Base-by-base conservation (phyloP, 176 grass and related monocot genomes). In the Juncus effusus region DNA sequence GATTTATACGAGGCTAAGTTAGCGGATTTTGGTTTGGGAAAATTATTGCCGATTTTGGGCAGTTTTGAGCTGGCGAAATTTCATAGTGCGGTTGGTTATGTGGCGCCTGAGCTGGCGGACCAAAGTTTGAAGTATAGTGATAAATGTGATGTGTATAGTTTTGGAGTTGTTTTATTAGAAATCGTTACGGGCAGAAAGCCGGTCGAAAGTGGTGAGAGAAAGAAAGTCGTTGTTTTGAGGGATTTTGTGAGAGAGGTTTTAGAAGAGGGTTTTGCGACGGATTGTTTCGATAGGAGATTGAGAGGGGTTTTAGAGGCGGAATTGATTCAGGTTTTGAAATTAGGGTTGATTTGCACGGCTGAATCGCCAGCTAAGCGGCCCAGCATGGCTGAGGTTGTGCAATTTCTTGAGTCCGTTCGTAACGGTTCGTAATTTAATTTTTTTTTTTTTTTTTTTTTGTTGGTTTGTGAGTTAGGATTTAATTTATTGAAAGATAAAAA, bases 121-220 rank as follows among this genome's bases (percentile, higher is more conserved):
- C 83, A 81, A 73, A 88, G 76, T 70, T 76, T 87, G 67, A 89
- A 78, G 84, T 99, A 82, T 51, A 99, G 76, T 0, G 83, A 99
- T 7, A 99, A 90, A 65, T 93, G 94, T 60, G 94, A 99, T 76
- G 94, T 99, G 60, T 99, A 87, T 77, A 99, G 94, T 82, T 93
- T 99, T 35, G 94, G 94, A 57, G 94, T 99, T 40, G 78, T 99
- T 78, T 74, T 99, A 47, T 82, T 93, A 63, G 94, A 99, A 73
- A 89, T 87, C 50, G 89, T 99, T 62, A 99, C 94, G 13, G 83
- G 89, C 51, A 62, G 76, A 72, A 99, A 99, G 41, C 94, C 94
- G 10, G 85, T 93, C 35, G 88, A 85, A 11, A 93, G 94, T 53
- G 80, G 67, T 45, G 81, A 76, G 16, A 82, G 40, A 40, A 67